These are phyloP conservation scores for Phoma sp. DNA, from an alignment of 2,329 filamentous ascomycete genomes.

Conservation along the genomic window DNA sequence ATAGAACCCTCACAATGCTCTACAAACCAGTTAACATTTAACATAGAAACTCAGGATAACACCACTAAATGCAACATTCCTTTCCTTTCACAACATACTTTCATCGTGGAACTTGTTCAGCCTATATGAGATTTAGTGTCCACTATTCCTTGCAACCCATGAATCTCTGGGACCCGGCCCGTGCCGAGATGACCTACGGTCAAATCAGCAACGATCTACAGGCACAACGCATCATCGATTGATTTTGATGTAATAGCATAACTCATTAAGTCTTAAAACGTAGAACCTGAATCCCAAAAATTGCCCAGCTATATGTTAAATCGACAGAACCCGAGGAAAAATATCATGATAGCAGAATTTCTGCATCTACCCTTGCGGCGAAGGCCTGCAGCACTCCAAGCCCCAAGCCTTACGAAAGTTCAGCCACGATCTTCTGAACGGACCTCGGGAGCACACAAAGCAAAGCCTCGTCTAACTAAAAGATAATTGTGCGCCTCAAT, in stretches of 20 bases:
- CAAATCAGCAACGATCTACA: slow-evolving; percentile 13
- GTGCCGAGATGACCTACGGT: neutral
- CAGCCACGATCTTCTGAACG: too few species aligned
- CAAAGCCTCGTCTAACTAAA: too few species aligned
- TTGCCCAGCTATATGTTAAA: too few species aligned
- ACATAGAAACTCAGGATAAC: neutral
- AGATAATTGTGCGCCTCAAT: too few species aligned
- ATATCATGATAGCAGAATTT: too few species aligned
- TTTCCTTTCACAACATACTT: neutral
- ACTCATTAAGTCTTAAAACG: neutral
- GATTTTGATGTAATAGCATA: neutral
- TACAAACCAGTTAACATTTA: too few species aligned
- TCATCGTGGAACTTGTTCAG: neutral
- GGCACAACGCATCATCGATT: neutral
- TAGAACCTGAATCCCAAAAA: too few species aligned
- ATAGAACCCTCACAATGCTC: too few species aligned
- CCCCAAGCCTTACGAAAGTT: too few species aligned
- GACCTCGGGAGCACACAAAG: too few species aligned
- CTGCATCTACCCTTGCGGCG: neutral
- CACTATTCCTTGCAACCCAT: neutral
- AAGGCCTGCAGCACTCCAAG: neutral
- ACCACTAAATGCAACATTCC: neutral
- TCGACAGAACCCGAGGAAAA: too few species aligned
- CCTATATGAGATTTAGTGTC: neutral
- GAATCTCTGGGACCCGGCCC: neutral